Evolutionary conservation across 768 basidiomycete species (phyloP), one percentile per base, ranked within the genome.

Genomic region (Amanita phalloides): DNA sequence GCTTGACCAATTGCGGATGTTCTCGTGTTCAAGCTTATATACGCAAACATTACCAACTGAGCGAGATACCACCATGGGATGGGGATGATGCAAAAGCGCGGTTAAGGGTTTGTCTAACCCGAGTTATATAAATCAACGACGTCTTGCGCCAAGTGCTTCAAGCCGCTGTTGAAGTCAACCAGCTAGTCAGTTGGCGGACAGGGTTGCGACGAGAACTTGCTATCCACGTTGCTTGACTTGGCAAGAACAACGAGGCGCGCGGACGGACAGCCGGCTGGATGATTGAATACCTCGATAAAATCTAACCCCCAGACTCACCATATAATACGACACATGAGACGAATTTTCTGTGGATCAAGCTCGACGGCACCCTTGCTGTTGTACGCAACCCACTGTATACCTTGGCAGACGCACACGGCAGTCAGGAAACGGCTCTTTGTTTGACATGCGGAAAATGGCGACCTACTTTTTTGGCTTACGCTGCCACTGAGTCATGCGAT

Each of bases 281-380:
- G 17, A 17, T 17, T 17, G 1, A 17, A 17, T 17, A 17, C 17
- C 17, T 17, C 0, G 17, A 17, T 17, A 17, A 17, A 17, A 17
- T 17, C 17, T 17, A 17, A 17, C 17, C 17, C 17, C 17, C 17
- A 17, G 17, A 17, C 17, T 17, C 17, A 17, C 17, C 17, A 17
- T 17, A 17, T 17, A 17, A 17, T 17, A 17, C 17, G 17, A 17
- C 17, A 17, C 17, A 17, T 17, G 17, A 17, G 17, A 17, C 86
- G 72, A 45, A 89, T 87, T 2, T 69, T 65, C 57, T 79, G 69
- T n/a, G 65, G 65, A 3, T 83, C 85, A 1, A 88, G 74, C 58
- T 89, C 86, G 61, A 82, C 84, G n/a, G 82, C 86, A 1, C 81
- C 72, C 66, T 88, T 89, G 64, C 78, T 76, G 62, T 86, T 86